Evolutionary conservation across 2,329 filamentous ascomycete genomes (phyloP), one percentile per base, ranked within the genome.

Genomic region (Xenoacremonium recifei): DNA sequence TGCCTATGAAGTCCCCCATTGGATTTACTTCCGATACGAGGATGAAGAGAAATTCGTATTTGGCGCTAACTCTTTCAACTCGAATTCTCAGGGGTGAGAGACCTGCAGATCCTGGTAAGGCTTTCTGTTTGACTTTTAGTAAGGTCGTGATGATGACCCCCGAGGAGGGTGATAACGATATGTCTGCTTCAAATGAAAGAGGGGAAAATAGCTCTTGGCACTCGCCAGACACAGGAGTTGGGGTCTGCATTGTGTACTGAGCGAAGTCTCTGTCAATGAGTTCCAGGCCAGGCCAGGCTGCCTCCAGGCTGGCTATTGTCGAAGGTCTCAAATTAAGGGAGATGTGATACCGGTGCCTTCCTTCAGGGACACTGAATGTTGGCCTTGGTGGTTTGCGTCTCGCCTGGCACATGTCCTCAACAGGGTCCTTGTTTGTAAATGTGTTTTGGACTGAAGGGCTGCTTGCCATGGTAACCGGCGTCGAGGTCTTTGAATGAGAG

Each of bases 101-200:
- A 0, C 55, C 48, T 7, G 62, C 69, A 5, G 61, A 60, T 2
- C 64, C 62, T 0, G 88, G 87, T 0, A 90, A 70, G 3, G 84
- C 72, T 35, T 75, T 79, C 55, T 96, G 91, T 32, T 83, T 85
- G 19, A 86, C 73, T 50, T 84, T 81, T 47, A 91, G 79, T 5
- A 91, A 67, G 0, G 79, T 87, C 1, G 87, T 87, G 16, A 87
- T 58, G 1, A 95, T 62, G 3, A 95, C 67, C 0, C 87, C 89
- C 0, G 77, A 80, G 0, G 70, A 72, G 0, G 87, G 81, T 0
- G 87, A 87, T 5, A 91, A 54, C 1, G 85, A 77, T 3, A 96
- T 64, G 54, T 96, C 90, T 3, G 87, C 84, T 60, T 89, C 85
- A 5, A 70, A 65, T 1, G 66, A 64, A 2, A 76, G 61, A 0